Percentiles rank a stretch among this genome's conserved stretches.
These are phyloP conservation scores for Amanita subjunquillea DNA, from an alignment of 768 basidiomycete species.

Conservation along the genomic window DNA sequence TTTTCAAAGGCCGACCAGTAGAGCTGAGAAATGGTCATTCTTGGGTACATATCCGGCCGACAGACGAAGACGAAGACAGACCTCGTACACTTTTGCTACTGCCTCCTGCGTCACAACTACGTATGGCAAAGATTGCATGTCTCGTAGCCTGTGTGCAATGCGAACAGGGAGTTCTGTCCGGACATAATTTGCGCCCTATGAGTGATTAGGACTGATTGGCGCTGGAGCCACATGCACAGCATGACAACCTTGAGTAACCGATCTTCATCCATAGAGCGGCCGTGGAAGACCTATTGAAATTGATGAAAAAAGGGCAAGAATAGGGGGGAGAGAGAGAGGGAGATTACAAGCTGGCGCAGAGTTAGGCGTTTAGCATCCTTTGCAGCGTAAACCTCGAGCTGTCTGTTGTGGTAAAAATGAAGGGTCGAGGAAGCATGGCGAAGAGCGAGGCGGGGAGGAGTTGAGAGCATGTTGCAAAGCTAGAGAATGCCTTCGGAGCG, in stretches of 20 bases:
- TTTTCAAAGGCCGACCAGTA: slow-evolving; percentile 86
- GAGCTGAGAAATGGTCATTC: slow-evolving; percentile 33
- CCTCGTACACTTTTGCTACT: slow-evolving; percentile 77
- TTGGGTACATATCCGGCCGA: not conserved
- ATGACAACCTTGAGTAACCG: slow-evolving; percentile 58
- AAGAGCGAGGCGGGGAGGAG: not conserved
- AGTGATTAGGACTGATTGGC: not conserved
- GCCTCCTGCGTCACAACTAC: slow-evolving; percentile 81
- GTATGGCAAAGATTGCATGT: slow-evolving; percentile 80
- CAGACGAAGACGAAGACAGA: slow-evolving; percentile 21
- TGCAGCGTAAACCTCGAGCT: slow-evolving; percentile 71
- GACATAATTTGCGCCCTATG: slow-evolving; percentile 82
- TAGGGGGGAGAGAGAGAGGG: slow-evolving; percentile 7
- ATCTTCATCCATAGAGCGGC: slow-evolving; percentile 73
- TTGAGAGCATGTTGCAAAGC: not conserved
- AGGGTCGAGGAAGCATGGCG: slow-evolving; percentile 17
- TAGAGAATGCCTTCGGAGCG: slow-evolving; percentile 59
- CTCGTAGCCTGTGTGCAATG: slow-evolving; percentile 79
- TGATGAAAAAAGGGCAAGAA: not conserved
- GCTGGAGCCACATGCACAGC: not conserved
- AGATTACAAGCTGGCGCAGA: slow-evolving; percentile 62
- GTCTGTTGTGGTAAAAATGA: slow-evolving; percentile 77
- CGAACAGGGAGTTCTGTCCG: slow-evolving; percentile 82
- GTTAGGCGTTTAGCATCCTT: slow-evolving; percentile 64
- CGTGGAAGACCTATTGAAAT: slow-evolving; percentile 61